Evolutionary conservation across 768 basidiomycete species (phyloP).

Genomic region (Tricholoma furcatifolium): DNA sequence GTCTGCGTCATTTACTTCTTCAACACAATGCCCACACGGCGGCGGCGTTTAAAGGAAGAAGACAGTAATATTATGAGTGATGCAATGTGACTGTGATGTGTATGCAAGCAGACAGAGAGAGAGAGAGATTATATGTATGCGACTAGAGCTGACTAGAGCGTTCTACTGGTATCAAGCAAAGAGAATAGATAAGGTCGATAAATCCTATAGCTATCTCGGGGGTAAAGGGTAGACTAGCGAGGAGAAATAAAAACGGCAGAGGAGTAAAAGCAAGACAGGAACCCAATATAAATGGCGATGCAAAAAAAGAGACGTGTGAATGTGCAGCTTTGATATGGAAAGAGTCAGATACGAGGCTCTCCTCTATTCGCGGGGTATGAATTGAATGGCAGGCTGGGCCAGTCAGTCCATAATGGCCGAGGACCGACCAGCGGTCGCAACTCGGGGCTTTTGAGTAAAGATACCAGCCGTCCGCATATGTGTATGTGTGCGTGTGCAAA

Average conservation of each 20-base stretch:
- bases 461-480: neutral
- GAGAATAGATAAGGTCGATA: neutral
- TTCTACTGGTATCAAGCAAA: constrained; percentile 4
- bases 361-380: too few species aligned
- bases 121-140: constrained; percentile 9
- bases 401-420: neutral
- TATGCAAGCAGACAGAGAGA: neutral
- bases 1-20: too few species aligned
- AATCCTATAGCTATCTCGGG: neutral
- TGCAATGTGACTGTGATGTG: neutral
- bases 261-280: neutral
- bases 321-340: neutral
- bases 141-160: constrained; percentile 10
- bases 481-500: neutral
- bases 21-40: too few species aligned
- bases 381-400: neutral
- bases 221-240: neutral
- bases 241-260: neutral
- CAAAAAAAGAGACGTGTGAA: constrained; percentile 3
- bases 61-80: neutral
- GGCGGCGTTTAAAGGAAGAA: too few species aligned
- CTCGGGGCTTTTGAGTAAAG: constrained; percentile 1
- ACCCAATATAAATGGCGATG: neutral
- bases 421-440: constrained; percentile 8
- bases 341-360: neutral